Percentiles rank a stretch among this genome's conserved stretches.
Conservation (phyloP, 352 stramenopile genomes). For the Peronosclerospora sorghi region DNA sequence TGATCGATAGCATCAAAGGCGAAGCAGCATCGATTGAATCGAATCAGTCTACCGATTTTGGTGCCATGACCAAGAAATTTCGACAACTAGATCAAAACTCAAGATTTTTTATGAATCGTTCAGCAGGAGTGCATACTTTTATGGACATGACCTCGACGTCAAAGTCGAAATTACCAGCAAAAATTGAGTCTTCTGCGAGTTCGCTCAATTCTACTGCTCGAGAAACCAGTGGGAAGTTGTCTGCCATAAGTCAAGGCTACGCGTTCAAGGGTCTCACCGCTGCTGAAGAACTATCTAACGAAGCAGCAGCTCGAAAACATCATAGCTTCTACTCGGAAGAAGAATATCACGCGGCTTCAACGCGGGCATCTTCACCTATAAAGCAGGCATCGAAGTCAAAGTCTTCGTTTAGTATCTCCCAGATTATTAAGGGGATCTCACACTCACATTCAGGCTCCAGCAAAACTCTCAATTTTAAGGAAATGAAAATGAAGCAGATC, state of each 20-base stretch:
- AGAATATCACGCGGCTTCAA: conserved; percentile 25
- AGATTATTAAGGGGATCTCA: conserved; percentile 53
- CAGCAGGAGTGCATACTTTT: conserved; percentile 11
- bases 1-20: conserved; percentile 44
- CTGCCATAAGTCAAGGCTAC: conserved; percentile 34
- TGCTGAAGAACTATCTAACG: conserved; percentile 27
- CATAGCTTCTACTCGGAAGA: conserved; percentile 73
- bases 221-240: conserved; percentile 52
- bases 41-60: conserved; percentile 55
- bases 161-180: conserved; percentile 6
- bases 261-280: conserved; percentile 37
- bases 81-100: conserved; percentile 41
- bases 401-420: conserved; percentile 41
- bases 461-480: conserved; percentile 8
- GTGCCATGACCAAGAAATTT: conserved; percentile 53
- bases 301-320: conserved; percentile 41
- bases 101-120: conserved; percentile 41
- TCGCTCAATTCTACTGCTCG: conserved; percentile 13
- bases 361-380: conserved; percentile 8
- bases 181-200: conserved; percentile 5
- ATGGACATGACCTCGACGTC: conserved; percentile 19
- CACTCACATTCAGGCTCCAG: conserved; percentile 32
- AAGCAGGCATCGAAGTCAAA: conserved; percentile 25
- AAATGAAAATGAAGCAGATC: conserved; percentile 2
- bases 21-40: conserved; percentile 42